Evolutionary conservation across 108 stramenopile genomes (phyloP).

Genomic region (Skeletonema tropicum): DNA sequence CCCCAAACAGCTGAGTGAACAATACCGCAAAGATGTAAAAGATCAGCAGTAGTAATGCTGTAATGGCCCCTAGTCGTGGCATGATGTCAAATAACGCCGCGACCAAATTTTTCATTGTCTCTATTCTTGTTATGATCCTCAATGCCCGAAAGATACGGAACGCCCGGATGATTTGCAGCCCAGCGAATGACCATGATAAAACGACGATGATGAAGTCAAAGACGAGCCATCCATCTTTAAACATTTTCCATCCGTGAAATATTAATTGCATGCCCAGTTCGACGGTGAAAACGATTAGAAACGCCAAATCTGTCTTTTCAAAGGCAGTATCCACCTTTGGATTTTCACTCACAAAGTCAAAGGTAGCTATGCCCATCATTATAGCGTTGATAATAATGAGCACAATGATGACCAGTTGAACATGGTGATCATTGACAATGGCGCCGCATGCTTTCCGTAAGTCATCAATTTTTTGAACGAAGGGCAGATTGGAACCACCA

Average conservation of each 20-base stretch:
- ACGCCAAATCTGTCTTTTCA: conserved; percentile 42
- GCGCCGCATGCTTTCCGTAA: conserved; percentile 37
- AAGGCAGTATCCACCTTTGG: conserved; percentile 40
- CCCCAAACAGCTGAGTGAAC: conserved; percentile 67
- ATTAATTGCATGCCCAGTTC: conserved; percentile 66
- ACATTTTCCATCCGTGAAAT: conserved; percentile 52
- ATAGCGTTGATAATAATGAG: conserved; percentile 71
- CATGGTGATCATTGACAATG: conserved; percentile 55
- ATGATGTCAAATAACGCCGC: conserved; percentile 63
- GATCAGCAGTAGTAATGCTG: conserved; percentile 25
- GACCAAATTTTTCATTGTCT: conserved; percentile 46
- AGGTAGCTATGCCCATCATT: conserved; percentile 74
- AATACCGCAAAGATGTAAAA: conserved; percentile 75
- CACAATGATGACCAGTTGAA: conserved; percentile 57
- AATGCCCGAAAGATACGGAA: conserved; percentile 76
- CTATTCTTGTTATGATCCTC: conserved; percentile 65
- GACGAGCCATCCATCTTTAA: conserved; percentile 65
- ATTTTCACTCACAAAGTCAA: conserved; percentile 69
- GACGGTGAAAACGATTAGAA: conserved; percentile 67
- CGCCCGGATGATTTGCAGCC: conserved; percentile 68
- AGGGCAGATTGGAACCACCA: background rate
- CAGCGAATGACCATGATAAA: conserved; percentile 63
- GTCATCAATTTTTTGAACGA: background rate
- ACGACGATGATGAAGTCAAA: conserved; percentile 73
- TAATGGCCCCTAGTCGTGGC: conserved; percentile 53